Evolutionary conservation across 2,329 filamentous ascomycete species (phyloP).

Genomic region (Chalara sp.): DNA sequence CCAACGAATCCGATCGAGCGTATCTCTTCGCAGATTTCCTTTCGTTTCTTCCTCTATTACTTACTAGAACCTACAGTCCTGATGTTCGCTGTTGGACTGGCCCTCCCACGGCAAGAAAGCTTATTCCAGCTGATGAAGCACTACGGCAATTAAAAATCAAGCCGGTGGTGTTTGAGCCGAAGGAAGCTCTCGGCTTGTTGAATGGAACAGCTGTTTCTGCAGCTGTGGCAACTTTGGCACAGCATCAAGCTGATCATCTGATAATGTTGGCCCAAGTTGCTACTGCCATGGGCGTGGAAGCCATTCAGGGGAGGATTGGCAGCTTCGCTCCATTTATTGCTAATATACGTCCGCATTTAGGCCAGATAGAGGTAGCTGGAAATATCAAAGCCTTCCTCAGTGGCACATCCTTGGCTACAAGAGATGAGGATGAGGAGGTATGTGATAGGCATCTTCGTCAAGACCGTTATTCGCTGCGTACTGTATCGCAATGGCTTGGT

Average conservation of each 20-base stretch:
- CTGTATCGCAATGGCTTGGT: constrained; percentile 61
- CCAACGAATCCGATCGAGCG: too few relatives aligned
- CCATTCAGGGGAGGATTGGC: constrained; percentile 46
- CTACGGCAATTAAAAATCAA: constrained; percentile 21
- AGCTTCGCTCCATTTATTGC: constrained; percentile 55
- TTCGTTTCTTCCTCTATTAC: too few relatives aligned
- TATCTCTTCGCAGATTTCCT: too few relatives aligned
- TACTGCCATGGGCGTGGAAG: constrained; percentile 56
- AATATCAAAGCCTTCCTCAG: constrained; percentile 47
- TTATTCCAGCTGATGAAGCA: constrained; percentile 20
- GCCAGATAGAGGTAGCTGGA: constrained; percentile 49
- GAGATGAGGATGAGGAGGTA: background rate
- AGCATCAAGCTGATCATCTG: constrained; percentile 46
- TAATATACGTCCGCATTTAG: constrained; percentile 48
- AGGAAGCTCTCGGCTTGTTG: constrained; percentile 43
- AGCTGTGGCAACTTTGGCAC: constrained; percentile 37
- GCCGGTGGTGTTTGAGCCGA: constrained; percentile 28
- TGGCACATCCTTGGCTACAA: constrained; percentile 35
- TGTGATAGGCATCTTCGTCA: constrained; percentile 36
- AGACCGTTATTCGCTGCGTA: constrained; percentile 60
- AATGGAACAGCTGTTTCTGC: constrained; percentile 42
- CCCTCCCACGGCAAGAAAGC: constrained; percentile 14
- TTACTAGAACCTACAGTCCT: constrained; percentile 13
- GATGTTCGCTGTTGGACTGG: constrained; percentile 16
- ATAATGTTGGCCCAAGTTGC: constrained; percentile 48